Conservation (phyloP, 1,284 basidiomycete species). For the Cutaneotrichosporon daszewskae region DNA sequence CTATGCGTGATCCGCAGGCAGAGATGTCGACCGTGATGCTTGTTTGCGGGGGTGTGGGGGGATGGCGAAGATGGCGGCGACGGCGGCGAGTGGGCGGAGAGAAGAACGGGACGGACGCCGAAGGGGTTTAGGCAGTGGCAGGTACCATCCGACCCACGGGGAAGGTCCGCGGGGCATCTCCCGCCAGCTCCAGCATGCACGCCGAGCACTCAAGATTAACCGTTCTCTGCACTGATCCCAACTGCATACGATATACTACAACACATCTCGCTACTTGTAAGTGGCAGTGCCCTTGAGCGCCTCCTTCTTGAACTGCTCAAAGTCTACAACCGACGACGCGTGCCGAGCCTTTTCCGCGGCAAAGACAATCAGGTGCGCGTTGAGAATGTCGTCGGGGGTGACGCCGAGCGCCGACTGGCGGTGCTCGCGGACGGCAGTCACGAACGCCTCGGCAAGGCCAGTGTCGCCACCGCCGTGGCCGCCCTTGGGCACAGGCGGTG, state of each 20-base stretch:
- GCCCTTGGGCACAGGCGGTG: conserved; percentile 55
- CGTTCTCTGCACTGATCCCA: no score
- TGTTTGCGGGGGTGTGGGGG: no score
- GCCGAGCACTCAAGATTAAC: no score
- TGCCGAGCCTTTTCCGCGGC: conserved; percentile 70
- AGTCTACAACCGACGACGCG: conserved; percentile 61
- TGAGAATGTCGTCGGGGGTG: conserved; percentile 63
- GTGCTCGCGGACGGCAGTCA: conserved; percentile 59
- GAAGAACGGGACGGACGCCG: no score
- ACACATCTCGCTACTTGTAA: conserved; percentile 1
- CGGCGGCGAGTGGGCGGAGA: no score
- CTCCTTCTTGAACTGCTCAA: conserved; percentile 32
- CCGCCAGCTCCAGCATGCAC: no score
- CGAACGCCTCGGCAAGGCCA: conserved; percentile 64
- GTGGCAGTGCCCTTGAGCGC: conserved; percentile 8
- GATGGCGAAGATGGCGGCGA: no score
- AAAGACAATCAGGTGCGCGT: conserved; percentile 74
- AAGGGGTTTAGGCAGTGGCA: no score
- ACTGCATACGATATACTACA: not conserved
- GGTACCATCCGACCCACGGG: no score
- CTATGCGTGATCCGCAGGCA: no score
- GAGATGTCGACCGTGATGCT: no score
- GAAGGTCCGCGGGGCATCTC: no score
- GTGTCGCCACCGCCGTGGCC: conserved; percentile 77
- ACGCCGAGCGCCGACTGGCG: conserved; percentile 58